Conservation (phyloP, 495 filamentous ascomycete genomes). For the Penicillium psychrofluorescens region DNA sequence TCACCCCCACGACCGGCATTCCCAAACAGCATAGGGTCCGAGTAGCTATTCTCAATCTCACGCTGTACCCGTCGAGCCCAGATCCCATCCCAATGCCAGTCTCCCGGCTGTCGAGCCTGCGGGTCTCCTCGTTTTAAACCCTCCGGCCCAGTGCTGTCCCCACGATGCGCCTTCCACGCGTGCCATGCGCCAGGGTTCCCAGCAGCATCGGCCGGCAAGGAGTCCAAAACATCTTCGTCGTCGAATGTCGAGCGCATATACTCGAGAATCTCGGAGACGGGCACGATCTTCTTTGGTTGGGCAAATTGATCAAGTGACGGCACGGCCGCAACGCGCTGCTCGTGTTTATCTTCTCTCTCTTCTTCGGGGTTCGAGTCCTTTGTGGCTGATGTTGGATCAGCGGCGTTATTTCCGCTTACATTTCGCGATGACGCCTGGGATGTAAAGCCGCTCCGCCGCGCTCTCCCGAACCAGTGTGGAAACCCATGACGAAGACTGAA, state of each 20-base stretch:
- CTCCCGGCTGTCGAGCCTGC: constrained; percentile 55
- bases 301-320: constrained; percentile 11
- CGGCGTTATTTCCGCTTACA: constrained; percentile 24
- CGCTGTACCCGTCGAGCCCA: constrained; percentile 79
- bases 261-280: constrained; percentile 47
- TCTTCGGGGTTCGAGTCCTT: not conserved
- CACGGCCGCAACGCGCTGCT: constrained; percentile 2
- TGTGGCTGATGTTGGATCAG: not conserved
- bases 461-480: constrained; percentile 71
- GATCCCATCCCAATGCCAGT: constrained; percentile 96
- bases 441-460: constrained; percentile 20
- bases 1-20: constrained; percentile 48
- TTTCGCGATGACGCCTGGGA: constrained; percentile 30
- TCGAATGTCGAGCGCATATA: constrained; percentile 82
- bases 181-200: constrained; percentile 87
- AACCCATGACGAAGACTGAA: constrained; percentile 88
- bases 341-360: too few species aligned
- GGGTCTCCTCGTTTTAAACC: constrained; percentile 24
- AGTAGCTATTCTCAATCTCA: constrained; percentile 66
- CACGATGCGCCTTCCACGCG: constrained; percentile 71
- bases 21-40: constrained; percentile 71
- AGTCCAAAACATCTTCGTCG: constrained; percentile 67
- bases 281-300: constrained; percentile 20
- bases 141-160: constrained; percentile 10
- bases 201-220: constrained; percentile 69